Evolutionary conservation across 1,139 yeast genomes (phyloP), one percentile per base, ranked within the genome.

Genomic region (Saccharomyces hybrid): DNA sequence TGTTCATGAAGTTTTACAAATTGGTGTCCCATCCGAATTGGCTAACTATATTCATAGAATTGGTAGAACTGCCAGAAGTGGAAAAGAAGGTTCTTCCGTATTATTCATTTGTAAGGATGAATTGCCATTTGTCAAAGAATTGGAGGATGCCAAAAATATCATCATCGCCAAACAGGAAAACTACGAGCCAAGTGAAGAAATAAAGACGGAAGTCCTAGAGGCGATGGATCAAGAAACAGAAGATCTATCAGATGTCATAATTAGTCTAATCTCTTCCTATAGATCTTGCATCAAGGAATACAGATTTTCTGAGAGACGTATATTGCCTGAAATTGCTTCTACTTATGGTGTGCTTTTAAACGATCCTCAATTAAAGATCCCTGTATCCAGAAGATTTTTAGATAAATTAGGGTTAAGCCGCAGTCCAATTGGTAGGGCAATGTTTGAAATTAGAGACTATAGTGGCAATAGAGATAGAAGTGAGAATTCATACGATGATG

Each of bases 61-160:
- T 62, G 99, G 99, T 57, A 85, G 99, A 78, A 91, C 98, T 25
- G 98, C 96, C 50, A 83, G 99, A 74, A 96, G 93, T 57, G 97
- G 97, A 58, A 80, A 81, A 60, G 75, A 78, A 41, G 99, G 99
- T 61, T 74, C 75, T 46, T 84, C 93, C 1, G 69, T 79, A 7
- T 68, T 83, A 48, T 83, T 81, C 63, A 62, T 79, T 48, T 70
- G 82, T 23, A 67, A 74, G 53, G 66, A 70, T 32, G 91, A 86
- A 69, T 59, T 68, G 41, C 75, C 76, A 23, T 85, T 79, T 66
- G 70, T 78, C 51, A 67, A 69, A 38, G 69, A 72, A 2, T 75
- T 86, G 62, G 64, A 70, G 50, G 64, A 66, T 29, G 72, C 77
- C 51, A 78, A 79, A 62, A 82, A 81, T 44, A 78, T 84, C 60